Percentiles rank a stretch among this genome's conserved stretches.
These are phyloP conservation scores for Carex cristatella DNA, from an alignment of 176 grass and related monocot species.

Conservation along the genomic window DNA sequence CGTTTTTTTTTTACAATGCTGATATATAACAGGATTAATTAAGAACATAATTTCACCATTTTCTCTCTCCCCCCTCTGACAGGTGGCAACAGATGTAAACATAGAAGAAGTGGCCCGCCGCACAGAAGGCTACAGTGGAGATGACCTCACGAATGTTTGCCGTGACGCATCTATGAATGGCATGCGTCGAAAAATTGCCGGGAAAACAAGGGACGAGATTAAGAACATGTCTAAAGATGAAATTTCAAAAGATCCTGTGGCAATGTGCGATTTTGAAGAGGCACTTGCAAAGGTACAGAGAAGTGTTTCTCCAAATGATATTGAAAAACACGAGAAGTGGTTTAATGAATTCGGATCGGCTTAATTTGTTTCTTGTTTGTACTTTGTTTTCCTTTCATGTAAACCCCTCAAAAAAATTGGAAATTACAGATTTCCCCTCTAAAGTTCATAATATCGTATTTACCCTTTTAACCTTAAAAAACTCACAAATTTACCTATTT, in stretches of 20 bases:
- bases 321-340: slow-evolving; percentile 99
- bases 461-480: too few relatives aligned
- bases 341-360: slow-evolving; percentile 87
- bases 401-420: too few relatives aligned
- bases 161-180: slow-evolving; percentile 94
- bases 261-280: slow-evolving; percentile 95
- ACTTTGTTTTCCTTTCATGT: neutral
- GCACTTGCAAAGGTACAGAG: slow-evolving; percentile 88
- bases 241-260: slow-evolving; percentile 88
- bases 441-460: too few relatives aligned
- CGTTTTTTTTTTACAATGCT: neutral
- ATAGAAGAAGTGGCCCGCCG: slow-evolving; percentile 70
- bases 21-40: neutral
- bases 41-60: neutral
- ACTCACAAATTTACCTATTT: too few relatives aligned
- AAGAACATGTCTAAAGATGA: slow-evolving; percentile 97
- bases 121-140: slow-evolving; percentile 95
- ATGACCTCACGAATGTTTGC: slow-evolving; percentile 95
- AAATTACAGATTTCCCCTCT: too few relatives aligned
- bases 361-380: slow-evolving; percentile 5
- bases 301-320: slow-evolving; percentile 77
- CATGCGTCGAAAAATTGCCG: slow-evolving; percentile 95
- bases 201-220: slow-evolving; percentile 96
- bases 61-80: neutral
- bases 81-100: slow-evolving; percentile 76